Base-by-base conservation (phyloP, 2,329 filamentous ascomycete genomes). In the Elsinoe batatas region DNA sequence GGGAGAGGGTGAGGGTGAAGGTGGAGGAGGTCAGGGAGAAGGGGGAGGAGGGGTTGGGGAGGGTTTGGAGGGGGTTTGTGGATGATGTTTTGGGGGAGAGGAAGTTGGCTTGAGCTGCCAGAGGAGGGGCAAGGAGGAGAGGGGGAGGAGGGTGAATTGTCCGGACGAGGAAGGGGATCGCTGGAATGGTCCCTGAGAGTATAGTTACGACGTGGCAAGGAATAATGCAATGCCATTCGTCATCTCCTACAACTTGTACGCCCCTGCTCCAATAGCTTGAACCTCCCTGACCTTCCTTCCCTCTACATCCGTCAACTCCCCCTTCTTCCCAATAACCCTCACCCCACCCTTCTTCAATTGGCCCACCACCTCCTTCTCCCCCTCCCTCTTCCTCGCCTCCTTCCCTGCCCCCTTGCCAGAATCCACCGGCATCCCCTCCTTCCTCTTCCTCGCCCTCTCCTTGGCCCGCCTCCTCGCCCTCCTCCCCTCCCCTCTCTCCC, bases 241-340 rank as follows among this genome's bases (percentile, higher is more conserved):
- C 33, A 10, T 35, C 33, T 30, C 12, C 53, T 58, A 61, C 50
- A 61, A 35, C 56, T 61, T 61, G 56, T 60, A 61, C 32, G 56
- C 53, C 22, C 56, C 58, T 33, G 54, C 59, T 20, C 56, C 56
- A 30, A 37, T 47, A 15, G 57, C 40, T 43, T 30, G 22, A 7
- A 18, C 46, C 13, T 54, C 67, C 58, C 63, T 72, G 15, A 85
- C 79, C 74, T 87, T 85, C 65, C 86, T 88, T 30, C 91, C 91
- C 62, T 93, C 83, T 33, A 95, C 79, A 72, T 94, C 86, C 15
- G 85, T 84, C 55, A 95, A 74, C 69, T 91, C 85, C 53, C 91
- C 91, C 76, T 88, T 91, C 72, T 86, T 87, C 60, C 90, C 91
- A 72, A 96, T 93, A 58, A 97, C 81, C 77, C 87, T 91, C 63